Evolutionary conservation across 257 asterid genomes (phyloP).

Genomic region (Solanum pimpinellifolium): DNA sequence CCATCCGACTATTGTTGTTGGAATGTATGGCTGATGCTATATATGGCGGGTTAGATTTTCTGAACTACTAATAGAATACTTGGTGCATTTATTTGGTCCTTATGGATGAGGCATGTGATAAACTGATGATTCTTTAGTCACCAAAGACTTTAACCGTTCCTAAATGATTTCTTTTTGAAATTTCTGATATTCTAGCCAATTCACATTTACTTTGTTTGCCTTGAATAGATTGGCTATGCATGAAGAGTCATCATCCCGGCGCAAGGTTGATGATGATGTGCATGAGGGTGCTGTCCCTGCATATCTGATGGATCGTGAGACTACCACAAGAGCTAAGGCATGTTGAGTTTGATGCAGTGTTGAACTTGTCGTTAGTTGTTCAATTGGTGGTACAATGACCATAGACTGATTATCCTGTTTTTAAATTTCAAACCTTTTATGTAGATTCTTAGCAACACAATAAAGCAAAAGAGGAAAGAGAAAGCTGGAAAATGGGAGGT

Average conservation of each 20-base stretch:
- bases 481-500: conserved; percentile 99
- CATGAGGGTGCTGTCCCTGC: conserved; percentile 92
- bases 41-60: not conserved
- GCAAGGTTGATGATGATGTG: conserved; percentile 87
- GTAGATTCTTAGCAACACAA: conserved; percentile 87
- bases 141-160: not conserved
- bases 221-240: conserved; percentile 70
- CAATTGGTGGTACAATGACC: not conserved
- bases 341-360: not conserved
- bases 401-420: not conserved
- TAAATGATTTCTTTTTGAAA: not conserved
- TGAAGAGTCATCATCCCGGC: conserved; percentile 70
- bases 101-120: not conserved
- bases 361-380: not conserved
- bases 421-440: not conserved
- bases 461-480: conserved; percentile 93
- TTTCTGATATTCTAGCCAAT: not conserved
- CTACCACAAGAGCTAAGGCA: conserved; percentile 86
- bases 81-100: not conserved
- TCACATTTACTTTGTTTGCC: not conserved
- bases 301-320: conserved; percentile 94
- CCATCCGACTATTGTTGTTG: not conserved
- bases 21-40: not conserved
- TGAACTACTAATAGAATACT: not conserved
- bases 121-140: not conserved